Evolutionary conservation across 441 rosid genomes (phyloP).

Genomic region (Lepidium campestre): DNA sequence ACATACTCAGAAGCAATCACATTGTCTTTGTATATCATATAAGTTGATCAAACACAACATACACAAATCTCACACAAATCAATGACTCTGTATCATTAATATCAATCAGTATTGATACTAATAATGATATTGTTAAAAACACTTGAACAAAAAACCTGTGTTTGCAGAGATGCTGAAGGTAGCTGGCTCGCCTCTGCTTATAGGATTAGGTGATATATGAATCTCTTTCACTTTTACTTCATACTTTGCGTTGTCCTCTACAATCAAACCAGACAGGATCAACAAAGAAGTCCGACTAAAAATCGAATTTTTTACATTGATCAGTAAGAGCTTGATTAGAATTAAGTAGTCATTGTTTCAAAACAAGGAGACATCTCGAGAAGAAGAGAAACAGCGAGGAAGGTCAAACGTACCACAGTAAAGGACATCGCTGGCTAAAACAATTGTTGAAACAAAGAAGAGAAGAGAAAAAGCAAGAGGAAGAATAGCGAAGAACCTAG

Average conservation of each 20-base stretch:
- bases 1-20: neutral
- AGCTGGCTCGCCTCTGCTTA: constrained; percentile 57
- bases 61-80: no score
- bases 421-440: constrained; percentile 41
- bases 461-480: constrained; percentile 31
- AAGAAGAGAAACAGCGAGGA: neutral
- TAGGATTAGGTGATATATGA: constrained; percentile 69
- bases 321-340: neutral
- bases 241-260: constrained; percentile 61
- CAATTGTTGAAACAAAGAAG: constrained; percentile 27
- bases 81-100: neutral
- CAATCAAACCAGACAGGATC: neutral
- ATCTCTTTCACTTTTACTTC: constrained; percentile 66
- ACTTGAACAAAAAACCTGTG: constrained; percentile 38
- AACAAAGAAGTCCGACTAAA: neutral
- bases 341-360: neutral
- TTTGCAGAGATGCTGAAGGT: constrained; percentile 74
- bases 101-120: no score
- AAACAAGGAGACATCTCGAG: neutral
- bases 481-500: constrained; percentile 14
- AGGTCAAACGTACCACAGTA: constrained; percentile 46
- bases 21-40: neutral
- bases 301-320: neutral
- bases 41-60: neutral
- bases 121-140: no score